These are phyloP conservation scores for Aquilaria agallochum DNA, from an alignment of 441 rosid species.

Conservation along the genomic window DNA sequence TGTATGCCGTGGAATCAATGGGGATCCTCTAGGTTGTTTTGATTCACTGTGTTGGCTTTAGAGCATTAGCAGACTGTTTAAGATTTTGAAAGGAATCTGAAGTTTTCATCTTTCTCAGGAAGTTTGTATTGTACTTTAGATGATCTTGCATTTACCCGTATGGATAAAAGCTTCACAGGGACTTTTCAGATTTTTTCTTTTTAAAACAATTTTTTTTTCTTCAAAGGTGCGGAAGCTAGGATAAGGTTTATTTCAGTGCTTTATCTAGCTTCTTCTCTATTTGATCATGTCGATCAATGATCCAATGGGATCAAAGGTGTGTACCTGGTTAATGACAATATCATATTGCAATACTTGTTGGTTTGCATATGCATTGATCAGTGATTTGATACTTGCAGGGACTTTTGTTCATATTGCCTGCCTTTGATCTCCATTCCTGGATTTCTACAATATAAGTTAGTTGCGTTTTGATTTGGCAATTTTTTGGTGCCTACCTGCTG, in stretches of 20 bases:
- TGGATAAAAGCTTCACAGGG: too few species aligned
- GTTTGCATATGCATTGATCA: not conserved
- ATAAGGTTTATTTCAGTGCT: not conserved
- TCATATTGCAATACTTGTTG: not conserved
- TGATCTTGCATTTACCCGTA: not conserved
- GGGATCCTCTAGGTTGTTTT: not conserved
- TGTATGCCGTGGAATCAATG: not conserved
- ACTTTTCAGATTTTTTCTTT: not conserved
- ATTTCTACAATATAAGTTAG: not conserved
- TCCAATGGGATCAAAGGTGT: not conserved
- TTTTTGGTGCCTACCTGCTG: slow-evolving; percentile 7
- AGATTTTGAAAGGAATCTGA: not conserved
- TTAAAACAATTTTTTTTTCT: not conserved
- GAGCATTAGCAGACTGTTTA: slow-evolving; percentile 3
- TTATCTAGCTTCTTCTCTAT: slow-evolving; percentile 1
- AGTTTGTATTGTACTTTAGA: not conserved
- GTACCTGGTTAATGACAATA: not conserved
- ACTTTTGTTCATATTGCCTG: not conserved
- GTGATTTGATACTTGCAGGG: slow-evolving; percentile 10
- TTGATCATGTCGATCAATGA: slow-evolving; percentile 1
- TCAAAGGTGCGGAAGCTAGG: not conserved
- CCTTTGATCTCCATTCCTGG: not conserved
- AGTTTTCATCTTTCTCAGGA: not conserved
- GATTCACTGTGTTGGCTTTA: slow-evolving; percentile 18
- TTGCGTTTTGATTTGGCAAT: slow-evolving; percentile 4